Conservation (phyloP, 169 alveolate species). For the Plasmodium inui region DNA sequence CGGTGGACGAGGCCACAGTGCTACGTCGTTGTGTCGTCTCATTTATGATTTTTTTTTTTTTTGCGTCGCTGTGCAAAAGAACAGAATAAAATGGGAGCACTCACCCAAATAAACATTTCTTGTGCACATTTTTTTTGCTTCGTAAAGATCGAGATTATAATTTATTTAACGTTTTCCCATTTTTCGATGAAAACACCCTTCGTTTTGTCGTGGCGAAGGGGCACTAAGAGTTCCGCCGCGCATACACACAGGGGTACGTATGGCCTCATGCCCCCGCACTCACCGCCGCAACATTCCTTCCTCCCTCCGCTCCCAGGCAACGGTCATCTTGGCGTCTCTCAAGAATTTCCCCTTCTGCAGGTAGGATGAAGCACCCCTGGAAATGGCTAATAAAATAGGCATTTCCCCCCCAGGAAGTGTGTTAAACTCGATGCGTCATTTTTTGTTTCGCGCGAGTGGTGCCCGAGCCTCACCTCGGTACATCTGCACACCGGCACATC, state of each 20-base stretch:
- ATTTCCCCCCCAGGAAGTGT: neutral
- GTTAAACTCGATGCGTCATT: neutral
- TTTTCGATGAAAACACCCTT: neutral
- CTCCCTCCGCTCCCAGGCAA: slow-evolving; percentile 16
- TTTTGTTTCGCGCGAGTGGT: neutral
- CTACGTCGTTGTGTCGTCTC: neutral
- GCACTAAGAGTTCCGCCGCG: neutral
- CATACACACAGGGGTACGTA: neutral
- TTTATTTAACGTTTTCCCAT: neutral
- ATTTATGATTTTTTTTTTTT: neutral
- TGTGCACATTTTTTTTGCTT: neutral
- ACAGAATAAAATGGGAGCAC: neutral
- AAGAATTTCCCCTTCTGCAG: slow-evolving; percentile 69
- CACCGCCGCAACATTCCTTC: neutral
- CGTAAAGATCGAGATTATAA: neutral
- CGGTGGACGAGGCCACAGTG: neutral
- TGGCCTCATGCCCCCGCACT: neutral
- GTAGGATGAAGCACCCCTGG: slow-evolving; percentile 10
- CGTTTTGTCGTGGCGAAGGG: neutral
- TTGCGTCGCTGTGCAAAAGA: neutral
- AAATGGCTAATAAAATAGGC: neutral
- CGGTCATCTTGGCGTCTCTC: slow-evolving; percentile 70
- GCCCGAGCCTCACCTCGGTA: neutral
- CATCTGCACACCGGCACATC: neutral
- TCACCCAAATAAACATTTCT: neutral